These are phyloP conservation scores for Sequoia sempervirens DNA, from an alignment of 75 land plant species.

Conservation along the genomic window DNA sequence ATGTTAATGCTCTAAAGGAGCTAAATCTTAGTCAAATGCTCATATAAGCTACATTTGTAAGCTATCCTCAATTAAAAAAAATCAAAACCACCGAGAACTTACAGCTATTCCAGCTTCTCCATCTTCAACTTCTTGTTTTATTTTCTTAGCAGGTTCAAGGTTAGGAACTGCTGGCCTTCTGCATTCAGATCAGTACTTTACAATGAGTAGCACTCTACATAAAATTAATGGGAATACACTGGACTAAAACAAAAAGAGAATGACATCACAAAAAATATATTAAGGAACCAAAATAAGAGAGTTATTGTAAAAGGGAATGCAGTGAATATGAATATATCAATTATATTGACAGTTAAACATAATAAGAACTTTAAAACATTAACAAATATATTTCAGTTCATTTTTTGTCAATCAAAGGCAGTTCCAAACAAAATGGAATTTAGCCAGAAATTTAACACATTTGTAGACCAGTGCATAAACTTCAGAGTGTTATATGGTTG, in stretches of 20 bases:
- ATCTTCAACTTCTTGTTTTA: slow-evolving; percentile 11
- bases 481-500: slow-evolving; percentile 11
- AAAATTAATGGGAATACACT: neutral
- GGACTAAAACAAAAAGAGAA: neutral
- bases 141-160: neutral
- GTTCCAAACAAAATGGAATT: neutral
- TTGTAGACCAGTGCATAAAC: neutral
- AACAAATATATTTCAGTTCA: slow-evolving; percentile 2
- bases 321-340: neutral
- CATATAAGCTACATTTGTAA: no score
- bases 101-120: slow-evolving; percentile 9
- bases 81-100: neutral
- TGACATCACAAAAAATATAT: neutral
- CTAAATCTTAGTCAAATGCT: no score
- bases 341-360: neutral
- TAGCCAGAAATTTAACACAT: neutral
- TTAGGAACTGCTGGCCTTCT: slow-evolving; percentile 3
- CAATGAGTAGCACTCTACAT: neutral
- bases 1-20: no score
- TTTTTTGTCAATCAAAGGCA: neutral
- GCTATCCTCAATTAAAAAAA: no score
- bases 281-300: neutral
- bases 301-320: neutral
- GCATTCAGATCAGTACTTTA: neutral
- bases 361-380: neutral